Percentiles rank a stretch among this genome's conserved stretches.
These are phyloP conservation scores for Aphanomyces cochlioides DNA, from an alignment of 352 stramenopile genomes.

Conservation along the genomic window DNA sequence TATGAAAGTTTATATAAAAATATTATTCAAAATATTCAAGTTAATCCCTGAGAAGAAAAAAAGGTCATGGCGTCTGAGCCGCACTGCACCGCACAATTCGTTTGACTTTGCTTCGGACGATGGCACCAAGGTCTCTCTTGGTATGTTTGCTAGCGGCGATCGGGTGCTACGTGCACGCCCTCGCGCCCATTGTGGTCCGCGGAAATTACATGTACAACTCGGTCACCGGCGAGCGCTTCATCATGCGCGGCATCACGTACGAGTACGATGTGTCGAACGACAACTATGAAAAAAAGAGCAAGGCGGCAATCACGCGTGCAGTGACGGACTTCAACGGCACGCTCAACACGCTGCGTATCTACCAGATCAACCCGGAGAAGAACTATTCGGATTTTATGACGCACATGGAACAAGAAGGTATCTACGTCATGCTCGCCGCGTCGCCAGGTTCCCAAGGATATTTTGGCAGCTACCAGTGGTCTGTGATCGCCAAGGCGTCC, in stretches of 20 bases:
- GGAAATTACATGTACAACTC: constrained; percentile 86
- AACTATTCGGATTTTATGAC: constrained; percentile 83
- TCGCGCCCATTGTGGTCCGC: constrained; percentile 56
- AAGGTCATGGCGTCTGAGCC: no score
- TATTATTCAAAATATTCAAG: no score
- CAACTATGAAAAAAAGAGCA: constrained; percentile 83
- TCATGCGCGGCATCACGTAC: constrained; percentile 86
- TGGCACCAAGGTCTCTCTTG: constrained; percentile 8
- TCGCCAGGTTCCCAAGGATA: constrained; percentile 80
- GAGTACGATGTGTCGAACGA: constrained; percentile 83
- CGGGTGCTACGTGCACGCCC: constrained; percentile 3
- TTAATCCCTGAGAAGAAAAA: no score
- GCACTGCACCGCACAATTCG: neutral
- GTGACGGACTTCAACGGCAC: constrained; percentile 55
- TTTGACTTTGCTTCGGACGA: neutral
- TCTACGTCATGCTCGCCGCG: constrained; percentile 78
- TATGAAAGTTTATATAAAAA: no score
- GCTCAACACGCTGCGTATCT: constrained; percentile 82
- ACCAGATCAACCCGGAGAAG: constrained; percentile 82
- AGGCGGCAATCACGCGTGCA: constrained; percentile 58
- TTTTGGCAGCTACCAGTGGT: constrained; percentile 83
- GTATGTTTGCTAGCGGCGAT: constrained; percentile 9
- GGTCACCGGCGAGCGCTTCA: constrained; percentile 76
- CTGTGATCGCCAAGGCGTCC: constrained; percentile 66
- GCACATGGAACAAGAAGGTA: constrained; percentile 67